phyloP scores from a whole-genome alignment of 2,329 filamentous ascomycete genomes.

The Ceratocystis smalleyi region DNA sequence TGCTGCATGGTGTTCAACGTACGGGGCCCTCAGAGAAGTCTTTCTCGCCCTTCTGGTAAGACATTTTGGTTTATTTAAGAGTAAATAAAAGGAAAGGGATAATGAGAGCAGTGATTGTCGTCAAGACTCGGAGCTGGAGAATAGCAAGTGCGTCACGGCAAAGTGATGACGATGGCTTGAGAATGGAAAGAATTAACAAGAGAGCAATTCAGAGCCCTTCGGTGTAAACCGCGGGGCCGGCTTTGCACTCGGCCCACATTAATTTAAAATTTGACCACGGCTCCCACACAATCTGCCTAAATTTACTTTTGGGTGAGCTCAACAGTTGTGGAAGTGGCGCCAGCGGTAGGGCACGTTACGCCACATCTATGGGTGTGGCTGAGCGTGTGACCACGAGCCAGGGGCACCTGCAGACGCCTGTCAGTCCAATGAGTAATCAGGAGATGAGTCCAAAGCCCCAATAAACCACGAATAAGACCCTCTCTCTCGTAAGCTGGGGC shows the following conservation, averaged over 20 bases:
- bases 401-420: too few relatives aligned
- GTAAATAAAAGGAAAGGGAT: conserved; percentile 17
- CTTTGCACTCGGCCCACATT: neutral
- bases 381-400: neutral
- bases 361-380: neutral
- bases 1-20: conserved; percentile 27
- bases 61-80: conserved; percentile 46
- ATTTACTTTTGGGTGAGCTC: neutral
- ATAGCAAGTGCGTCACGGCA: conserved; percentile 46
- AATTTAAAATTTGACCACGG: neutral
- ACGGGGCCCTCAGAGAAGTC: conserved; percentile 77
- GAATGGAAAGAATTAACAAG: conserved; percentile 19
- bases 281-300: neutral
- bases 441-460: neutral
- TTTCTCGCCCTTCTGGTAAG: conserved; percentile 92
- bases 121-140: conserved; percentile 62
- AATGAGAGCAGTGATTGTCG: conserved; percentile 28
- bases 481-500: too few relatives aligned
- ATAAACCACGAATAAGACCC: too few relatives aligned
- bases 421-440: neutral
- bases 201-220: neutral
- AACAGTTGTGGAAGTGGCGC: conserved; percentile 9
- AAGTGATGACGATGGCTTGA: conserved; percentile 53
- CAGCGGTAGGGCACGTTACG: conserved; percentile 2
- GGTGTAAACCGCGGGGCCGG: conserved; percentile 4